These are phyloP conservation scores for Sclerotinia borealis DNA, from an alignment of 2,329 filamentous ascomycete species.

Conservation along the genomic window DNA sequence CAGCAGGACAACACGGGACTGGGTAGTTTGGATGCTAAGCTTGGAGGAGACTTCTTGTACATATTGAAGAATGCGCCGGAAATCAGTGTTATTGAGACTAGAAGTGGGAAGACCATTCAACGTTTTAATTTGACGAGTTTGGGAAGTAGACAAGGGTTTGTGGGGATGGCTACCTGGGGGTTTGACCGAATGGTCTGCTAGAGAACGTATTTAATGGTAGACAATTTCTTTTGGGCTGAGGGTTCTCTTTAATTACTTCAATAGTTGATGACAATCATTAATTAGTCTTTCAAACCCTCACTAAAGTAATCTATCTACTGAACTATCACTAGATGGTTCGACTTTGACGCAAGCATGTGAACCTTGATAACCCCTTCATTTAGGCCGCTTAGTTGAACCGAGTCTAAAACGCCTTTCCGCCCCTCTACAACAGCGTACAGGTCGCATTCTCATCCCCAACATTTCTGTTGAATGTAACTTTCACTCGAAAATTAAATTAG, in stretches of 20 bases:
- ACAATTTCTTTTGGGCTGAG: too few relatives aligned
- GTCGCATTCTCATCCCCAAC: too few relatives aligned
- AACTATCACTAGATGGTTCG: too few relatives aligned
- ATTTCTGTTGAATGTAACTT: too few relatives aligned
- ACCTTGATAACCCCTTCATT: neutral
- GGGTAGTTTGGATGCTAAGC: constrained; percentile 15
- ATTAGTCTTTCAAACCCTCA: neutral
- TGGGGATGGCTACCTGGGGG: constrained; percentile 18
- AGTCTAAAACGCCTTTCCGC: too few relatives aligned
- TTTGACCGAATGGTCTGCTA: neutral
- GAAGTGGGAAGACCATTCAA: constrained; percentile 7
- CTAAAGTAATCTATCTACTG: neutral
- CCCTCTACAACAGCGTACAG: too few relatives aligned
- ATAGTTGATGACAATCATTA: neutral
- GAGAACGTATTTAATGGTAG: too few relatives aligned
- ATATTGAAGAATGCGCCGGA: constrained; percentile 8
- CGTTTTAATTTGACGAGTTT: constrained; percentile 15
- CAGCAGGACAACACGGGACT: neutral
- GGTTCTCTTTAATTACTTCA: neutral
- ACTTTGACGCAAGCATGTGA: neutral
- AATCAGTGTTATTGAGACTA: constrained; percentile 12
- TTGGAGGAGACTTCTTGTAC: constrained; percentile 15
- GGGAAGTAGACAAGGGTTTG: constrained; percentile 15
- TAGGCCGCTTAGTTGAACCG: neutral
- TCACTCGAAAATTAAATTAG: too few relatives aligned